A percentile compares a stretch with the other conserved stretches of the same genome.
Evolutionary conservation across 2,329 filamentous ascomycete genomes (phyloP).

Genomic region (Aspergillus pseudoviridinutans): DNA sequence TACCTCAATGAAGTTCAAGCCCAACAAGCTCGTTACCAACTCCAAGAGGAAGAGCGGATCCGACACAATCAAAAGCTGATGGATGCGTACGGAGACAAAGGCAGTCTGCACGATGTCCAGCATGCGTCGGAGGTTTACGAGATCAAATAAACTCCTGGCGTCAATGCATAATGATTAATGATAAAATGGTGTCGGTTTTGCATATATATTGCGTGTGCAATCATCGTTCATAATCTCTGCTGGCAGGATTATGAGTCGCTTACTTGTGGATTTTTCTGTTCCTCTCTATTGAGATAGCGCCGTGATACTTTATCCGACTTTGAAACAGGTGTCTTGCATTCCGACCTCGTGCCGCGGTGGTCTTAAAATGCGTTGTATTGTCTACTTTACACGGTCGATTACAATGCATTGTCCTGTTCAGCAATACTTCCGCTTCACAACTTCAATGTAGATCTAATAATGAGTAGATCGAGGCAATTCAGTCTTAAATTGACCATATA

Average conservation of each 20-base stretch:
- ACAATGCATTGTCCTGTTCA: too few relatives aligned
- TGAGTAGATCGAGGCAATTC: too few relatives aligned
- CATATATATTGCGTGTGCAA: background rate
- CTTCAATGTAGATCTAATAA: too few relatives aligned
- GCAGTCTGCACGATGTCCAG: constrained; percentile 42
- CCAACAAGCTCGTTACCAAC: background rate
- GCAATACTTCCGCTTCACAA: too few relatives aligned
- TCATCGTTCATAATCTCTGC: background rate
- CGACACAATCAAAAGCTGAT: constrained; percentile 39
- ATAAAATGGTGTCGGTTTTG: background rate
- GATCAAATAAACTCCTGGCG: constrained; percentile 25
- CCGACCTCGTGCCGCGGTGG: too few relatives aligned
- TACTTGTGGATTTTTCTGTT: too few relatives aligned
- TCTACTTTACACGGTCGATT: too few relatives aligned
- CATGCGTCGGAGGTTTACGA: constrained; percentile 44
- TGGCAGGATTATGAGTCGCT: background rate
- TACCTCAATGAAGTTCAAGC: constrained; percentile 4
- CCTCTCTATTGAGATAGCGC: too few relatives aligned
- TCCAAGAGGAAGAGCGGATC: constrained; percentile 30
- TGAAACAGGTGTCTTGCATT: too few relatives aligned
- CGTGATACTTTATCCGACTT: too few relatives aligned
- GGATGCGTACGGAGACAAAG: constrained; percentile 46
- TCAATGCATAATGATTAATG: background rate
- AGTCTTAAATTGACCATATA: too few relatives aligned
- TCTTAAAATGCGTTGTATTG: too few relatives aligned